Percentiles rank a stretch among this genome's conserved stretches.
phyloP scores from a whole-genome alignment of 208 protist species.

The Crithidia bombi region DNA sequence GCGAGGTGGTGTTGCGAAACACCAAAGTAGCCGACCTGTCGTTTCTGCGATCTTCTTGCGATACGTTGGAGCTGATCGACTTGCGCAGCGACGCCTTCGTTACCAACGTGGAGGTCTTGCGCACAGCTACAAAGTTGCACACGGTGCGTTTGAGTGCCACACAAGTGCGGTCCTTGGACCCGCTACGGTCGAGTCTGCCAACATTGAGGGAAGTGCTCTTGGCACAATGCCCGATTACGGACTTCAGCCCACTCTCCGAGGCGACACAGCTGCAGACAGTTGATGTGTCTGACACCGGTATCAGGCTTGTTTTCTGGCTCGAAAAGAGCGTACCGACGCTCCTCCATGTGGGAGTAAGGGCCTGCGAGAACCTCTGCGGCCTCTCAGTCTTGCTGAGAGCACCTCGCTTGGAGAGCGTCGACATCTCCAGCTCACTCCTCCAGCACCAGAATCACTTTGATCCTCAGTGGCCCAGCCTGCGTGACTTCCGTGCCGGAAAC shows the following conservation, averaged over 20 bases:
- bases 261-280: conserved; percentile 6
- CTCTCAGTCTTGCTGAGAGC: background rate
- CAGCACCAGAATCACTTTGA: background rate
- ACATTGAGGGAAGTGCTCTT: conserved; percentile 4
- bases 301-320: background rate
- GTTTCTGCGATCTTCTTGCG: background rate
- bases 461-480: conserved; percentile 10
- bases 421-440: background rate
- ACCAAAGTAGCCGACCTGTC: background rate
- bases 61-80: background rate
- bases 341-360: background rate
- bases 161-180: background rate
- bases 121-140: conserved; percentile 2
- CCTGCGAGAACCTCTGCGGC: background rate
- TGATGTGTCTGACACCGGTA: background rate
- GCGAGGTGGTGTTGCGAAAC: conserved; percentile 1
- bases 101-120: background rate
- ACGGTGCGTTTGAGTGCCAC: background rate
- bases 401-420: background rate
- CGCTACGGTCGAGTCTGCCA: background rate
- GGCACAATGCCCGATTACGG: background rate
- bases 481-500: background rate
- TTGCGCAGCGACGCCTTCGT: background rate
- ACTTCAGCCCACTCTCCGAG: background rate
- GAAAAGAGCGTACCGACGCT: background rate